Evolutionary conservation across 2,329 filamentous ascomycete genomes (phyloP).

Genomic region (Penicillium sp.): DNA sequence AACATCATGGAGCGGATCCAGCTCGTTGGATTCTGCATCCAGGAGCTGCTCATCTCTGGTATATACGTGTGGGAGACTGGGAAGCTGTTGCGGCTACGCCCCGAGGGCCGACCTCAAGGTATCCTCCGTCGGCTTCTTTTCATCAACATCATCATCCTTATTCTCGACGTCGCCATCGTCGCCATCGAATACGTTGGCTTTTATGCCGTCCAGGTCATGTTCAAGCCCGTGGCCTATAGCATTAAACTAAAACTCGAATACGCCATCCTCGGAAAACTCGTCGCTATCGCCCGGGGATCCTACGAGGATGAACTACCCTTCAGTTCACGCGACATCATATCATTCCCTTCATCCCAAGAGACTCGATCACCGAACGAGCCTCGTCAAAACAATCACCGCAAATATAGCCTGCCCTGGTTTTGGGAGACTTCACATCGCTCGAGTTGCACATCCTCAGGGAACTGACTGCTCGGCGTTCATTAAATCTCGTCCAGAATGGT

Average conservation of each 20-base stretch:
- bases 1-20: slow-evolving; percentile 54
- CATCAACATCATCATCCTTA: slow-evolving; percentile 49
- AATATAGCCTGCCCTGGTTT: slow-evolving; percentile 16
- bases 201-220: slow-evolving; percentile 40
- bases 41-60: slow-evolving; percentile 54
- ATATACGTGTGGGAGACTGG: slow-evolving; percentile 54
- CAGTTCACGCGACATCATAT: slow-evolving; percentile 13
- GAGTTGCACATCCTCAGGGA: background rate
- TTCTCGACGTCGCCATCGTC: slow-evolving; percentile 47
- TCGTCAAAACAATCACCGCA: background rate
- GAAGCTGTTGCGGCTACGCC: slow-evolving; percentile 24
- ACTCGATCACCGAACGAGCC: background rate
- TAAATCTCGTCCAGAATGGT: background rate
- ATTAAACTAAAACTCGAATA: slow-evolving; percentile 56
- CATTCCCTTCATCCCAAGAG: slow-evolving; percentile 8
- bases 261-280: slow-evolving; percentile 52
- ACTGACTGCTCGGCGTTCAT: background rate
- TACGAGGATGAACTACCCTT: slow-evolving; percentile 12
- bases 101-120: slow-evolving; percentile 15
- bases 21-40: slow-evolving; percentile 54
- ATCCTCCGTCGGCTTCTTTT: slow-evolving; percentile 51
- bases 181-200: slow-evolving; percentile 42
- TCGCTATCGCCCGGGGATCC: slow-evolving; percentile 24
- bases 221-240: slow-evolving; percentile 41
- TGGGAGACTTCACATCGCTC: slow-evolving; percentile 8